phyloP scores from a whole-genome alignment of 2,329 filamentous ascomycete genomes.

The Massarina eburnea region DNA sequence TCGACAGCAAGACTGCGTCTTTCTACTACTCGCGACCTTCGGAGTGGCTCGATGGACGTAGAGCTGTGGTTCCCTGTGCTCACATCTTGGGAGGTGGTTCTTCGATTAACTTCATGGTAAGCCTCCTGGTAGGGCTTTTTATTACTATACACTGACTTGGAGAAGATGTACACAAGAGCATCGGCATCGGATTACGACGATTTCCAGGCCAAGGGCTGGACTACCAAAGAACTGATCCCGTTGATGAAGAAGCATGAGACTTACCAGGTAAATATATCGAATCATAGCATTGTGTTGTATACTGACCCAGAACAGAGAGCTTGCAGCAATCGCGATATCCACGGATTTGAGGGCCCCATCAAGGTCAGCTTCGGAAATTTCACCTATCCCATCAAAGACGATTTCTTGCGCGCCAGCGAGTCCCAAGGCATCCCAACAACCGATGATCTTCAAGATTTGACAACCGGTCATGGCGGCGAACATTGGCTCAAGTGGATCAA shows the following conservation, averaged over 20 bases:
- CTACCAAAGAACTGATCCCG: slow-evolving; percentile 71
- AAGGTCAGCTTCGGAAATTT: slow-evolving; percentile 80
- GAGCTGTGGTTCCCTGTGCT: slow-evolving; percentile 73
- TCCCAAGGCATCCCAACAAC: slow-evolving; percentile 74
- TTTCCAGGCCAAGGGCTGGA: slow-evolving; percentile 79
- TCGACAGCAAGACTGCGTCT: slow-evolving; percentile 78
- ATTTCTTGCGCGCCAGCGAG: slow-evolving; percentile 73
- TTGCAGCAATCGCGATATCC: slow-evolving; percentile 61
- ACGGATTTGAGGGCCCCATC: slow-evolving; percentile 78
- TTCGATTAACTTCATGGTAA: slow-evolving; percentile 76
- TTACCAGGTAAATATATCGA: slow-evolving; percentile 55
- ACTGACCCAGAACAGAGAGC: slow-evolving; percentile 24
- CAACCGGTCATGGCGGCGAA: slow-evolving; percentile 69
- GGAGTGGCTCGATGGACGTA: slow-evolving; percentile 69
- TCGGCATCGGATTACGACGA: slow-evolving; percentile 75
- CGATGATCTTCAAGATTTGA: slow-evolving; percentile 74
- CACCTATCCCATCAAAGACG: slow-evolving; percentile 79
- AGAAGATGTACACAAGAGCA: slow-evolving; percentile 70
- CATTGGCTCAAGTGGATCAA: slow-evolving; percentile 90
- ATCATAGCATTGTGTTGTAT: neutral
- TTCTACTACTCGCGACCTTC: slow-evolving; percentile 80
- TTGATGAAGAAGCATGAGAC: slow-evolving; percentile 82
- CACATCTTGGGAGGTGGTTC: slow-evolving; percentile 72
- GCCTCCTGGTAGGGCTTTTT: neutral
- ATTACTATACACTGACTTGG: slow-evolving; percentile 4